These are phyloP conservation scores for Pichia pseudocactophila DNA, from an alignment of 805 yeast species.

Conservation along the genomic window DNA sequence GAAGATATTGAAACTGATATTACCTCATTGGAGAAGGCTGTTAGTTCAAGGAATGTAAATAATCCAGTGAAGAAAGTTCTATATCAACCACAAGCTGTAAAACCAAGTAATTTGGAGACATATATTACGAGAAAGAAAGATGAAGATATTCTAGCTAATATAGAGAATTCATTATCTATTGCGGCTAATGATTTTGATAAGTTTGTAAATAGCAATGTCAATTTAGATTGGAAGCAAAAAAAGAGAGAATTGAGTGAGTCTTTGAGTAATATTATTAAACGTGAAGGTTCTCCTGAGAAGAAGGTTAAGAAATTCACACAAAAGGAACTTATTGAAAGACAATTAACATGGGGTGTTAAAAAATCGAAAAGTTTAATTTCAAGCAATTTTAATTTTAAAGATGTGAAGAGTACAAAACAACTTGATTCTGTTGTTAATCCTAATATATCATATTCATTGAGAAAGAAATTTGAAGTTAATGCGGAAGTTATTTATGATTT, in stretches of 20 bases:
- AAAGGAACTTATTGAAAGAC: slow-evolving; percentile 17
- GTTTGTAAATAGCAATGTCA: slow-evolving; percentile 61
- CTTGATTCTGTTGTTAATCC: slow-evolving; percentile 21
- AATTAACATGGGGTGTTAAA: slow-evolving; percentile 23
- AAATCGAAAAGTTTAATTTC: slow-evolving; percentile 23
- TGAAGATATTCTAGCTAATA: slow-evolving; percentile 71
- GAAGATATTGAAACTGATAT: slow-evolving; percentile 69
- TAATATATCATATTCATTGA: slow-evolving; percentile 30
- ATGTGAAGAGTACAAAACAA: slow-evolving; percentile 18
- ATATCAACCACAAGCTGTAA: background rate
- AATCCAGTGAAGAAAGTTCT: background rate
- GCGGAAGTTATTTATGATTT: slow-evolving; percentile 64
- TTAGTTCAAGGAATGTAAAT: background rate
- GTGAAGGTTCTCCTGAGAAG: slow-evolving; percentile 16
- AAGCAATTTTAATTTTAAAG: slow-evolving; percentile 23
- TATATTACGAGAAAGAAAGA: slow-evolving; percentile 66
- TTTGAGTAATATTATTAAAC: slow-evolving; percentile 47
- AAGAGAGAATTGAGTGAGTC: slow-evolving; percentile 66
- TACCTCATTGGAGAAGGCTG: slow-evolving; percentile 28
- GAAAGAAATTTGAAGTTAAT: slow-evolving; percentile 58
- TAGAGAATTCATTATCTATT: slow-evolving; percentile 36
- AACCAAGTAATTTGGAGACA: slow-evolving; percentile 41
- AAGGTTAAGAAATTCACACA: slow-evolving; percentile 13
- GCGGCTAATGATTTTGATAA: slow-evolving; percentile 80
- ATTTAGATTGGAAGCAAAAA: slow-evolving; percentile 77